phyloP scores from a whole-genome alignment of 768 basidiomycete genomes.

The Atractiella rhizophila region DNA sequence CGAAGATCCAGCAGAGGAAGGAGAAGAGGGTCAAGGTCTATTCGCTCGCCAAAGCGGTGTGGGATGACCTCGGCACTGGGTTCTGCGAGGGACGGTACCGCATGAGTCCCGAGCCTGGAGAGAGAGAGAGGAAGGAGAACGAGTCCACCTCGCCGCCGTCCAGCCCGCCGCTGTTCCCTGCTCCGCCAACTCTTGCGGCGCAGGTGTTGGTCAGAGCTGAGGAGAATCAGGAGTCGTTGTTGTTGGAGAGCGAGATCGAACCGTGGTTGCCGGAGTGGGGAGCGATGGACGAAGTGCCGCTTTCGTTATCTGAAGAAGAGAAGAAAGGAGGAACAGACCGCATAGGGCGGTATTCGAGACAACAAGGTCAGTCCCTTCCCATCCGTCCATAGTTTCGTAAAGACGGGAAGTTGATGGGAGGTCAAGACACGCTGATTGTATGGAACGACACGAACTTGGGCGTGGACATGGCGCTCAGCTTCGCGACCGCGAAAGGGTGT shows the following conservation, averaged over 20 bases:
- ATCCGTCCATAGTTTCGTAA: too few species aligned
- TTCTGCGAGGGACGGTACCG: constrained; percentile 33
- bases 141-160: too few species aligned
- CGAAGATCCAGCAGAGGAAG: too few species aligned
- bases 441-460: constrained; percentile 84
- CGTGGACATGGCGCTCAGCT: constrained; percentile 83
- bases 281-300: constrained; percentile 15
- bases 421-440: constrained; percentile 91
- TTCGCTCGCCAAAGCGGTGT: constrained; percentile 65
- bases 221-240: constrained; percentile 22
- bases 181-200: too few species aligned
- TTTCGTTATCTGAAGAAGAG: constrained; percentile 5
- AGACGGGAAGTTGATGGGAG: too few species aligned
- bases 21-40: constrained; percentile 65
- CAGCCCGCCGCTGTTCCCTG: too few species aligned
- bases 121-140: constrained; percentile 5
- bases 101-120: not conserved
- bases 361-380: too few species aligned
- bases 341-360: constrained; percentile 9
- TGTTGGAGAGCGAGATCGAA: constrained; percentile 16
- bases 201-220: constrained; percentile 19
- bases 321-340: constrained; percentile 3
- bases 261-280: constrained; percentile 1
- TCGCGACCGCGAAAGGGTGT: constrained; percentile 87
- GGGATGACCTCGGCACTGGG: constrained; percentile 92